phyloP scores from a whole-genome alignment of 2,329 filamentous ascomycete species.

The Diaporthe australafricana region DNA sequence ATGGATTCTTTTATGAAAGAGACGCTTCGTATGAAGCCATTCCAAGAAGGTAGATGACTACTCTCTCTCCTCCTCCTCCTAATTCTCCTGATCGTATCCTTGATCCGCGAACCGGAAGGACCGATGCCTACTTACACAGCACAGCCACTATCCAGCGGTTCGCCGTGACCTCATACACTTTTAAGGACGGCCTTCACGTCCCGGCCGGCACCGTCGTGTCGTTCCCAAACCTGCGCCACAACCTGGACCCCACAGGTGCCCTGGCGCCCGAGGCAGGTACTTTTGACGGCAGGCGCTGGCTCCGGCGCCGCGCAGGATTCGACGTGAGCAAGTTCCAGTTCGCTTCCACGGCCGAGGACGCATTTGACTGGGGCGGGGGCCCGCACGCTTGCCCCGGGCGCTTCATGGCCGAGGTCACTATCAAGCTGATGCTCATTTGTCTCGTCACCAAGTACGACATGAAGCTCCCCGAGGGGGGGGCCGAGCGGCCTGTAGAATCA shows the following conservation, averaged over 20 bases:
- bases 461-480: constrained; percentile 36
- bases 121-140: not conserved
- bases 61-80: not conserved
- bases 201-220: constrained; percentile 38
- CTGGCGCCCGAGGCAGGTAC: constrained; percentile 29
- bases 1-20: constrained; percentile 41
- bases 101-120: not conserved
- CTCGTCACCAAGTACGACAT: constrained; percentile 42
- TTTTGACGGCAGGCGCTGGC: constrained; percentile 41
- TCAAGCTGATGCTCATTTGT: constrained; percentile 42
- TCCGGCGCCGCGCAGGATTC: constrained; percentile 33
- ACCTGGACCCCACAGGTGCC: constrained; percentile 25
- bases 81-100: too few species aligned
- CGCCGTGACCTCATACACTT: constrained; percentile 9
- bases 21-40: constrained; percentile 38
- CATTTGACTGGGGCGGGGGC: constrained; percentile 40
- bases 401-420: constrained; percentile 24
- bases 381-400: constrained; percentile 41
- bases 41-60: constrained; percentile 32
- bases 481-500: constrained; percentile 35
- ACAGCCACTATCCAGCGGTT: constrained; percentile 24
- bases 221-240: constrained; percentile 38
- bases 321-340: constrained; percentile 41
- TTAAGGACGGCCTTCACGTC: constrained; percentile 38
- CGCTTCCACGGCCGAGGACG: constrained; percentile 40